Base-by-base conservation (phyloP, 768 basidiomycete genomes). In the Asterophora parasitica region DNA sequence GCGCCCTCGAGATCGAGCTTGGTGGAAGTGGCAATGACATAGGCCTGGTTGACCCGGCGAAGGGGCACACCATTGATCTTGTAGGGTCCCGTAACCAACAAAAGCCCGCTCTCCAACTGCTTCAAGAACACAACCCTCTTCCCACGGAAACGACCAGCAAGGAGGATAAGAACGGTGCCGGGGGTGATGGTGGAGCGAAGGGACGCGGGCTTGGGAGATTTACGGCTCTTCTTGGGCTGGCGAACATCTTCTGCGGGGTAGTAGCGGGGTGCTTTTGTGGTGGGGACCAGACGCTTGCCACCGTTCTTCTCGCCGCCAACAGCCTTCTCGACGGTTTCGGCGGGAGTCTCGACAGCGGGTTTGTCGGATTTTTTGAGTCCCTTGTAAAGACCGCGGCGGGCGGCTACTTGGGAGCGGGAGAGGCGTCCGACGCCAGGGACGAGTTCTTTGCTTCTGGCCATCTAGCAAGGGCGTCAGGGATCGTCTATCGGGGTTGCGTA, bases 121-220 rank as follows among this genome's bases (percentile, higher is more conserved):
- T 96, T 96, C 75, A 99, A 76, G 74, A 92, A 95, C 49, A 99
- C 93, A 56, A 99, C 96, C 46, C 96, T 84, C 83, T 98, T 98
- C 55, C 95, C 95, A 57, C 90, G 78, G 89, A 91, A 98, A 64
- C 93, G 89, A 63, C 96, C 96, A 52, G 96, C 95, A 61, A 99
- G 83, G 59, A 99, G 77, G 71, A 99, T 97, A 58, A 99, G 77
- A 64, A 99, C 79, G 65, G 92, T 86, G 55, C 96, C 96, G 52
- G 93, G 91, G 52, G 85, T 87, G 75, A 99, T 96, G 58, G 88
- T 79, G 46, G 82, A 66, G 61, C 95, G 92, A 55, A 97, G 82
- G 53, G 76, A 73, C 52, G 92, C 66, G 57, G 88, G 78, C 69
- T 86, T 85, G 59, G 81, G 78, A 38, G 82, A 74, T 77, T 97